phyloP scores from a whole-genome alignment of 2,329 filamentous ascomycete species.

The Stachybotrys chartarum region DNA sequence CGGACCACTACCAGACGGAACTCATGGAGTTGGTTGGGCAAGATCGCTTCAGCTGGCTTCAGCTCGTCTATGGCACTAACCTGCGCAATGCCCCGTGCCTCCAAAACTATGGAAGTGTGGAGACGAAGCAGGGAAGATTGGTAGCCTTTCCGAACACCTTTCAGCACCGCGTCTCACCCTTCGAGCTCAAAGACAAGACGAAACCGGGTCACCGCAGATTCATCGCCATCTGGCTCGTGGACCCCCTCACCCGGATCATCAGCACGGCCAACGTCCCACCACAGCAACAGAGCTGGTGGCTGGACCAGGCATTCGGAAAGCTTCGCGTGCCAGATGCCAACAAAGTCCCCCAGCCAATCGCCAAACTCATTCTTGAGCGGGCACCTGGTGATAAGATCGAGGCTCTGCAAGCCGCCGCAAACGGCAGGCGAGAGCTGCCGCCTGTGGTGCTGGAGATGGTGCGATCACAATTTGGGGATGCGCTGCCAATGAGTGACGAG shows the following conservation, averaged over 20 bases:
- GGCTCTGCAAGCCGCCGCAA: background rate
- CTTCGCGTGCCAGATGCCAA: background rate
- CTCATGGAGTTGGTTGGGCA: background rate
- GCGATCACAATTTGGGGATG: background rate
- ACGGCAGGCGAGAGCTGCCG: background rate
- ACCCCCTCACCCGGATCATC: conserved; percentile 33
- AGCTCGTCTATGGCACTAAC: background rate
- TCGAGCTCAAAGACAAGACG: conserved; percentile 36
- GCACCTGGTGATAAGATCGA: background rate
- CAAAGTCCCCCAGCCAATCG: too few species aligned
- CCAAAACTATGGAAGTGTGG: conserved; percentile 2
- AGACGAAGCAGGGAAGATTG: conserved; percentile 1
- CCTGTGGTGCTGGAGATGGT: background rate
- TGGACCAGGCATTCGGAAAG: background rate
- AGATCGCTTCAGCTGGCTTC: conserved; percentile 1
- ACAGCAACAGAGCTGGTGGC: conserved; percentile 23
- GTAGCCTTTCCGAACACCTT: conserved; percentile 6
- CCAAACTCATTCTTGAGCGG: too few species aligned
- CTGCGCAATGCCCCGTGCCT: background rate
- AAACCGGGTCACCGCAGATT: conserved; percentile 45
- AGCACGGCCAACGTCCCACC: conserved; percentile 25
- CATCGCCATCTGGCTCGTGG: conserved; percentile 46
- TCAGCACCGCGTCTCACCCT: conserved; percentile 19
- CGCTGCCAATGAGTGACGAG: background rate
- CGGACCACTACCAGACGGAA: background rate